phyloP scores from a whole-genome alignment of 768 basidiomycete species.

The Mycena floridula region DNA sequence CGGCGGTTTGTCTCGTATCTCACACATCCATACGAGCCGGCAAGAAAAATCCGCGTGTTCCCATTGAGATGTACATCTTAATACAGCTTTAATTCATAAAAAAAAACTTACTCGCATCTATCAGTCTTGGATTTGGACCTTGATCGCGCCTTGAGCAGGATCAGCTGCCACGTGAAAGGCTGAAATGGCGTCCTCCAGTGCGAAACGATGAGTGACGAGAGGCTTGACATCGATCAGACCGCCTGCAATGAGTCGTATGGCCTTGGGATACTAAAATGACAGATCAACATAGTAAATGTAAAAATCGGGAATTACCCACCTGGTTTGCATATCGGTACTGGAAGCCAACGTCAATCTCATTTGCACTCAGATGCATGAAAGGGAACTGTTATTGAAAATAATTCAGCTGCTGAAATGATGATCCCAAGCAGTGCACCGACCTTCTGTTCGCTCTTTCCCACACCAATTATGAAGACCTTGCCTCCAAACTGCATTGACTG shows the following conservation, averaged over 20 bases:
- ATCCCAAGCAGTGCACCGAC: constrained; percentile 24
- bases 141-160: constrained; percentile 60
- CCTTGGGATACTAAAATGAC: constrained; percentile 75
- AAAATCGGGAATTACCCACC: constrained; percentile 17
- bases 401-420: neutral
- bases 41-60: too few species aligned
- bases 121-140: constrained; percentile 60
- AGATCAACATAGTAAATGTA: constrained; percentile 2
- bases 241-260: constrained; percentile 74
- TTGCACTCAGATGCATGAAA: constrained; percentile 67
- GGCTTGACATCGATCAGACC: constrained; percentile 68
- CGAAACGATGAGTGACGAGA: constrained; percentile 73
- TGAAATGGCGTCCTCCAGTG: constrained; percentile 63
- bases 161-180: constrained; percentile 79
- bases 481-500: constrained; percentile 61
- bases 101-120: neutral
- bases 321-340: constrained; percentile 68
- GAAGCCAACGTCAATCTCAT: constrained; percentile 64
- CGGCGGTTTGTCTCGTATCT: too few species aligned
- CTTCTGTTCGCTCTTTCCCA: constrained; percentile 56
- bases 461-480: constrained; percentile 67
- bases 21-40: too few species aligned
- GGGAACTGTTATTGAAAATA: constrained; percentile 39
- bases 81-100: too few species aligned
- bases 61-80: too few species aligned